phyloP scores from a whole-genome alignment of 2,329 filamentous ascomycete genomes.

The Drechslerella coelobrocha region DNA sequence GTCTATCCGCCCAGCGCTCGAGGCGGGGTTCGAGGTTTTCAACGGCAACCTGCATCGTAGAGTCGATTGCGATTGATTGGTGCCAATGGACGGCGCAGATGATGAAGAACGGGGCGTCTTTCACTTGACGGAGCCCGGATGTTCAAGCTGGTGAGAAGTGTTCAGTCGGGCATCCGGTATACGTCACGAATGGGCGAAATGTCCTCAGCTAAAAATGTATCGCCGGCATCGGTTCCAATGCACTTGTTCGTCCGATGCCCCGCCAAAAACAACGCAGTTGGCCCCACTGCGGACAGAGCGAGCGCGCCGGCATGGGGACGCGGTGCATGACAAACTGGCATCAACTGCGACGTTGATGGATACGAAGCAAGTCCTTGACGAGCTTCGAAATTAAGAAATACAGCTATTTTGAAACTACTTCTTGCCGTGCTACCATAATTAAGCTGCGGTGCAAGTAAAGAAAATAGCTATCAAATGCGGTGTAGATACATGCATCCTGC shows the following conservation, averaged over 20 bases:
- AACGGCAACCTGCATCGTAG: conserved; percentile 20
- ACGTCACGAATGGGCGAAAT: conserved; percentile 20
- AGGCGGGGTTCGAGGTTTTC: conserved; percentile 52
- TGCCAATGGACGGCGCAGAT: conserved; percentile 1
- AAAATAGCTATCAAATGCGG: too few species aligned
- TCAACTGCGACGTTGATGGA: too few species aligned
- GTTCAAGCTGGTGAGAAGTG: background rate
- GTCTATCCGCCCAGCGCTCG: conserved; percentile 53
- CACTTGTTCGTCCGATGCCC: conserved; percentile 36
- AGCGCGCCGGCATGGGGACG: too few species aligned
- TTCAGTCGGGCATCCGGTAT: conserved; percentile 1
- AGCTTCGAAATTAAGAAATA: too few species aligned
- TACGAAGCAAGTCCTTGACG: too few species aligned
- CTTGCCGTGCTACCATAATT: too few species aligned
- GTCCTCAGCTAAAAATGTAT: conserved; percentile 30
- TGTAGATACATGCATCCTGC: too few species aligned
- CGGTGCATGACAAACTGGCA: too few species aligned
- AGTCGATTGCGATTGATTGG: conserved; percentile 18
- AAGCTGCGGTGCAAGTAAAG: too few species aligned
- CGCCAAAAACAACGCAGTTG: background rate
- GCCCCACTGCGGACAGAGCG: background rate
- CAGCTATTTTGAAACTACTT: too few species aligned
- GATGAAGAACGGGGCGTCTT: background rate
- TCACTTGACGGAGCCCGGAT: background rate
- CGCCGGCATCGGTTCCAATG: conserved; percentile 47